Conservation (phyloP, 176 grass and related monocot genomes). For the Avena insularis region DNA sequence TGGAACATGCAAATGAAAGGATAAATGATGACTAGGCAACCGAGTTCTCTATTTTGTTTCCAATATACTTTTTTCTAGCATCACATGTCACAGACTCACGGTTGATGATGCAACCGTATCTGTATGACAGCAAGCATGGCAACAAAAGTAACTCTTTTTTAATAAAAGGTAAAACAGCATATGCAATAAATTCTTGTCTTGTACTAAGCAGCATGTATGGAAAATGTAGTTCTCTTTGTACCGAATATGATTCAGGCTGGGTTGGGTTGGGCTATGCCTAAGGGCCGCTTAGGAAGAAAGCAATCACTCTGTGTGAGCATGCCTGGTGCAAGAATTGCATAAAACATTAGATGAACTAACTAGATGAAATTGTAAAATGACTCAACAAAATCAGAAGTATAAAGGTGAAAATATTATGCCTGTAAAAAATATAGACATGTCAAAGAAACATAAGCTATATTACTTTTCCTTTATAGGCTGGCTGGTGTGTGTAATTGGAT, state of each 20-base stretch:
- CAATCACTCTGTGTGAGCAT: too few species aligned
- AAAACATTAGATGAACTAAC: not conserved
- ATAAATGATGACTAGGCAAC: not conserved
- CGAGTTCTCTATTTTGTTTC: not conserved
- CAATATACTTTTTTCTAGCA: not conserved
- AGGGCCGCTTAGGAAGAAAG: too few species aligned
- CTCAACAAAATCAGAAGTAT: not conserved
- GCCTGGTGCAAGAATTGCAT: too few species aligned
- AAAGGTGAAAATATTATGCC: not conserved
- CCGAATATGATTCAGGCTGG: not conserved
- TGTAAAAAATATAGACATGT: too few species aligned
- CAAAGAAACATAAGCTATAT: too few species aligned
- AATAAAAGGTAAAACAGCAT: too few species aligned
- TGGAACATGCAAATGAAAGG: not conserved
- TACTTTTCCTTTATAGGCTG: too few species aligned
- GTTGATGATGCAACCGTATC: not conserved
- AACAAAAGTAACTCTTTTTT: too few species aligned
- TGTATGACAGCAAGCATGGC: not conserved
- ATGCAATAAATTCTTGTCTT: not conserved
- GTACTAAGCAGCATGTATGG: not conserved
- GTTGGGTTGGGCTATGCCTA: not conserved
- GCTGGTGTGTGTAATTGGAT: too few species aligned
- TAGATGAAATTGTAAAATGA: not conserved
- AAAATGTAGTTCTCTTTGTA: not conserved
- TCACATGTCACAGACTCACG: not conserved